Conservation (phyloP, 768 basidiomycete genomes). For the Zangia roseola region DNA sequence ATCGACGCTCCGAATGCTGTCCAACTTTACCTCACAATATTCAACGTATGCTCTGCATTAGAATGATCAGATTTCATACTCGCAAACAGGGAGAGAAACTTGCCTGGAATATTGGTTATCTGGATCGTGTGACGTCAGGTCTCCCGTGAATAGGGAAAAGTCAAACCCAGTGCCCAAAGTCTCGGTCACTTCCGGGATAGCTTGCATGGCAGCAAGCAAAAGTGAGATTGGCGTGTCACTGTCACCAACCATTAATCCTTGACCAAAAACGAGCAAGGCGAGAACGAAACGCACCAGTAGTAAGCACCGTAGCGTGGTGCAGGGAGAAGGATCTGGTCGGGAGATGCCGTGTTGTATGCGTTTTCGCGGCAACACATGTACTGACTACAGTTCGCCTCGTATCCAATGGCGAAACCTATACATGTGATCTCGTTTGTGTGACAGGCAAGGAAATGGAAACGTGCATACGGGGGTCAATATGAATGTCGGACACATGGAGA, state of each 20-base stretch:
- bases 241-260: background rate
- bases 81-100: constrained; percentile 3
- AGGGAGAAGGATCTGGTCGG: constrained; percentile 45
- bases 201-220: constrained; percentile 53
- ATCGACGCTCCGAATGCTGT: no score
- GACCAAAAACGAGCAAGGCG: background rate
- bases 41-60: constrained; percentile 49
- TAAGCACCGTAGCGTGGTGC: constrained; percentile 63
- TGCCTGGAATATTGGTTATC: constrained; percentile 63
- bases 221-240: constrained; percentile 65
- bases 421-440: background rate
- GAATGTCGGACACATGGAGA: constrained; percentile 49
- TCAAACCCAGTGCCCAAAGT: constrained; percentile 60
- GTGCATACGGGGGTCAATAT: constrained; percentile 51
- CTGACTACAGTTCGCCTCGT: constrained; percentile 67
- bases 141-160: constrained; percentile 70
- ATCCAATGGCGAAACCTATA: constrained; percentile 62
- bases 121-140: constrained; percentile 69
- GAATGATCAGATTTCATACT: background rate
- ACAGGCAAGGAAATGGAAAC: constrained; percentile 9
- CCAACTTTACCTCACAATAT: constrained; percentile 52
- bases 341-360: constrained; percentile 45
- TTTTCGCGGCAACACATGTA: constrained; percentile 63
- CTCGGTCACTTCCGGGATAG: constrained; percentile 63
- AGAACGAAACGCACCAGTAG: constrained; percentile 5